Conservation (phyloP, 2,329 filamentous ascomycete genomes). For the Trichophyton rubrum region DNA sequence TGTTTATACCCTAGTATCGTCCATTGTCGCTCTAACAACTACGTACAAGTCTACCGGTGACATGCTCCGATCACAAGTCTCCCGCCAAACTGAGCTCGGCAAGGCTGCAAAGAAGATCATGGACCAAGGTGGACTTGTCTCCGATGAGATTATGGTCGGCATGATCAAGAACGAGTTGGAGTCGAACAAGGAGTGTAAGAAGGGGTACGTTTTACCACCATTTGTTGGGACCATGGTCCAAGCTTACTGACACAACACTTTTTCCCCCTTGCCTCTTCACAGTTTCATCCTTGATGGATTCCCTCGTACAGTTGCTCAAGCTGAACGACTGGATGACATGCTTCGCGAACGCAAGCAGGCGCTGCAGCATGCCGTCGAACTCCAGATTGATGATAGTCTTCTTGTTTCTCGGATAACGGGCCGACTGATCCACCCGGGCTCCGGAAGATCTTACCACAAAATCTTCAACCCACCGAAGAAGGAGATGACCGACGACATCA, state of each 20-base stretch:
- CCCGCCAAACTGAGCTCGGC: conserved; percentile 89
- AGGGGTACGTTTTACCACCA: conserved; percentile 53
- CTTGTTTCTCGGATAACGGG: conserved; percentile 94
- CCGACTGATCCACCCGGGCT: conserved; percentile 88
- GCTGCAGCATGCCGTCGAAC: conserved; percentile 89
- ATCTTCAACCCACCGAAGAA: conserved; percentile 97
- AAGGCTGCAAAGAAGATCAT: conserved; percentile 99
- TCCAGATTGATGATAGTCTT: conserved; percentile 89
- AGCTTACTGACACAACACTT: neutral
- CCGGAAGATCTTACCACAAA: conserved; percentile 93
- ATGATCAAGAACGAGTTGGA: conserved; percentile 99
- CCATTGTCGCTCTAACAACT: neutral
- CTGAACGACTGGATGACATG: conserved; percentile 90
- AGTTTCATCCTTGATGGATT: conserved; percentile 99
- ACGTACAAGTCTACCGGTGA: conserved; percentile 74
- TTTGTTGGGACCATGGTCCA: neutral
- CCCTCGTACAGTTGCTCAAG: conserved; percentile 90
- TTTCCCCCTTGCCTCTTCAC: conserved; percentile 5
- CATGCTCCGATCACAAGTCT: conserved; percentile 96
- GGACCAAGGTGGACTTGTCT: conserved; percentile 94
- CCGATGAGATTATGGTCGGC: conserved; percentile 97
- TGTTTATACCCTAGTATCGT: neutral
- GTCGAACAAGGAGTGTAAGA: conserved; percentile 87
- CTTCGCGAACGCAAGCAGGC: conserved; percentile 63
- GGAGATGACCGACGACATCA: conserved; percentile 89